Evolutionary conservation across 2,329 filamentous ascomycete genomes (phyloP), one percentile per base, ranked within the genome.

Genomic region (Neonectria ditissima): DNA sequence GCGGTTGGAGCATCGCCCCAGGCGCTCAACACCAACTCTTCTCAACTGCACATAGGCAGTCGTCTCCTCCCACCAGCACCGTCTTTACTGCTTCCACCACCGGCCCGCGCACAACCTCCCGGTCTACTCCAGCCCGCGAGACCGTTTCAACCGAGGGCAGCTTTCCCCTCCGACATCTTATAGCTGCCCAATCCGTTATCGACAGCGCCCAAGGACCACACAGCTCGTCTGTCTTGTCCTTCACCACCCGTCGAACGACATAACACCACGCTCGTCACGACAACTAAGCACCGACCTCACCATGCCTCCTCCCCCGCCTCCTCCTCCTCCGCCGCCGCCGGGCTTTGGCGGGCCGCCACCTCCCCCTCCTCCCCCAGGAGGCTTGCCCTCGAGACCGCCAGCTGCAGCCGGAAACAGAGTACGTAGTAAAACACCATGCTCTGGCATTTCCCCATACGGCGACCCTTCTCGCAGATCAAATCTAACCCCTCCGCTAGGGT

Each of bases 301-400:
- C 45, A 80, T 80, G 80, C 80, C 78, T 67, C 74, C 89, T 55
- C 89, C 90, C 65, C 91, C 91, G 55, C 78, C 91, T 57, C 91
- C 91, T 3, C 91, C 91, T 11, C 91, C 91, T 2, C 92, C 91
- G 34, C 91, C 90, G 58, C 86, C 86, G 60, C 81, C 79, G 47
- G 89, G 87, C 74, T 86, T 84, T 69, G 90, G 89, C 62, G 89
- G 88, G 30, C 88, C 87, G 39, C 86, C 86, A 20, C 86, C 91
- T 52, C 91, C 91, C 22, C 90, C 91, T 47, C 90, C 80, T 39
- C 75, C 75, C 53, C 77, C 76, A 24, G 87, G 85, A 45, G 83
- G 81, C 57, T 70, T 91, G 37, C 87, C 91, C 44, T 76, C 82
- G 26, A 85, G 86, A 71, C 87, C 89, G 9, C 81, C 85, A 63